phyloP scores from a whole-genome alignment of 352 stramenopile species.

The Pythium diclinum region DNA sequence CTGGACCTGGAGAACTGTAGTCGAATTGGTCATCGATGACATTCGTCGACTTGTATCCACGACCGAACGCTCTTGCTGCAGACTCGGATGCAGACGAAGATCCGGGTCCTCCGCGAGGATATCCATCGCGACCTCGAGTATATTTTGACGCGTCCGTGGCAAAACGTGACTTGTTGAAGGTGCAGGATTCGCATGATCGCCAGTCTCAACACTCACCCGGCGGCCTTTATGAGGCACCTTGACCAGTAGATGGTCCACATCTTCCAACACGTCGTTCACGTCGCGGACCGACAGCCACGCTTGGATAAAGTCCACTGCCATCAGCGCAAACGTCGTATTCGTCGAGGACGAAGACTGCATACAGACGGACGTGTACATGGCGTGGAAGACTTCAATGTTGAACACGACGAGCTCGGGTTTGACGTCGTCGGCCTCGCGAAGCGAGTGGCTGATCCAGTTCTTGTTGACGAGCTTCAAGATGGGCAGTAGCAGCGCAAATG shows the following conservation, averaged over 20 bases:
- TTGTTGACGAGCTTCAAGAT: conserved; percentile 41
- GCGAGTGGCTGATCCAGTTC: conserved; percentile 30
- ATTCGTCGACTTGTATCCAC: not conserved
- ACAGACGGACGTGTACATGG: conserved; percentile 37
- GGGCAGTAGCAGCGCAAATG: conserved; percentile 37
- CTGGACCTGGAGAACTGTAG: not conserved
- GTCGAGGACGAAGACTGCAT: conserved; percentile 34
- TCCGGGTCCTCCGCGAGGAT: not conserved
- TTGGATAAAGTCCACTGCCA: conserved; percentile 33
- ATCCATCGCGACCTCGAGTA: not conserved
- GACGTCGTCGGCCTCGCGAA: conserved; percentile 26
- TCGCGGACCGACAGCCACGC: conserved; percentile 31
- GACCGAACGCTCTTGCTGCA: not conserved
- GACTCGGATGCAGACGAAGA: not conserved
- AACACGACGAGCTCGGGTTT: conserved; percentile 51
- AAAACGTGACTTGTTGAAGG: no score
- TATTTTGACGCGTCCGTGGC: no score
- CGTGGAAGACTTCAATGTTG: conserved; percentile 51
- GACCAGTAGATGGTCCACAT: not conserved
- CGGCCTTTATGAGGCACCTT: not conserved
- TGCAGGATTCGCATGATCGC: no score
- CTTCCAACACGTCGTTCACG: conserved; percentile 3
- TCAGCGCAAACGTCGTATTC: conserved; percentile 26
- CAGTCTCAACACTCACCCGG: no score
- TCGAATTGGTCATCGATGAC: not conserved